Percentiles rank a stretch among this genome's conserved stretches.
Evolutionary conservation across 768 basidiomycete genomes (phyloP).

Genomic region (Boletus vermiculosoides): DNA sequence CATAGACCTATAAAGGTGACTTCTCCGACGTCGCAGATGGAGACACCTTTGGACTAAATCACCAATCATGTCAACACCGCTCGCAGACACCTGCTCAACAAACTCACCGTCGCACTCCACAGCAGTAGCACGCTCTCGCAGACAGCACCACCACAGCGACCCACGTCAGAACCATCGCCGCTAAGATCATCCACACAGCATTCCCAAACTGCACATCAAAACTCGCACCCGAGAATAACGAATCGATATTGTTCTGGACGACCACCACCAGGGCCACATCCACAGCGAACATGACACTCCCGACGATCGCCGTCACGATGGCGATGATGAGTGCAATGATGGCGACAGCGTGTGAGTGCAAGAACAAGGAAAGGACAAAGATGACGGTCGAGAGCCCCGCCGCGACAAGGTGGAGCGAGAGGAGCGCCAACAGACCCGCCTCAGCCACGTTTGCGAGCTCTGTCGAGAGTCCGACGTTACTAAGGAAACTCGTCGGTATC

Average conservation of each 20-base stretch:
- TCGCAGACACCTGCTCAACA: neutral
- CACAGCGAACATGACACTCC: conserved; percentile 53
- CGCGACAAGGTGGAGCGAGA: conserved; percentile 68
- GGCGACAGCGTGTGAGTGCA: conserved; percentile 52
- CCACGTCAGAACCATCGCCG: conserved; percentile 56
- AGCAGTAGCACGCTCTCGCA: conserved; percentile 64
- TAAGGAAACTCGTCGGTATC: conserved; percentile 48
- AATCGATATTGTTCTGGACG: conserved; percentile 44
- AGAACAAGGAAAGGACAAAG: conserved; percentile 54
- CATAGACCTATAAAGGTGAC: neutral
- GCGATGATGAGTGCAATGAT: conserved; percentile 59
- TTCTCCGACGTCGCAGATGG: conserved; percentile 1
- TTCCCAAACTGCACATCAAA: conserved; percentile 60
- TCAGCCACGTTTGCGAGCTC: conserved; percentile 47
- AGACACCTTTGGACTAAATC: conserved; percentile 6
- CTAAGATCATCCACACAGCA: conserved; percentile 70
- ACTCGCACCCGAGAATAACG: conserved; percentile 35
- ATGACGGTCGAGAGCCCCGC: conserved; percentile 58
- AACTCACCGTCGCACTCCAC: conserved; percentile 52
- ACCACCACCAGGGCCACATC: conserved; percentile 63
- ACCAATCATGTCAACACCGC: conserved; percentile 5
- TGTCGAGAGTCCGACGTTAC: conserved; percentile 43
- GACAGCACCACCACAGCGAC: conserved; percentile 58
- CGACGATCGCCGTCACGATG: conserved; percentile 55
- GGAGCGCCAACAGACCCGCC: conserved; percentile 48